Evolutionary conservation across 2,329 filamentous ascomycete species (phyloP).

Genomic region (Cercospora zeina): DNA sequence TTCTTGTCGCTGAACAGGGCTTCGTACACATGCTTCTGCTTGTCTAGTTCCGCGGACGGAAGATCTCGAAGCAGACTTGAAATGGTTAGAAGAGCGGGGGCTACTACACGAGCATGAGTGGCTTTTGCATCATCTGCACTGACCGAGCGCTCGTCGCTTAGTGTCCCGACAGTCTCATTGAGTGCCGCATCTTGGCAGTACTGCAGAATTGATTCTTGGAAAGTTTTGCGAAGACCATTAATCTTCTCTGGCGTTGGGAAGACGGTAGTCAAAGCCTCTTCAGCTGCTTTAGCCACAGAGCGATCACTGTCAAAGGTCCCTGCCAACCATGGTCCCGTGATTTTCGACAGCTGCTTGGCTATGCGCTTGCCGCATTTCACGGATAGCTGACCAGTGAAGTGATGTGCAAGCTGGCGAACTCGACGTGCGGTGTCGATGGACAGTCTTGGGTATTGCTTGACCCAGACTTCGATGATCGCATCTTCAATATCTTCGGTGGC

Average conservation of each 20-base stretch:
- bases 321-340: slow-evolving; percentile 87
- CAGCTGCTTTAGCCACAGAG: slow-evolving; percentile 71
- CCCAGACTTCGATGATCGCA: slow-evolving; percentile 83
- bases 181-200: slow-evolving; percentile 76
- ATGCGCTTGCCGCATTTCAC: slow-evolving; percentile 72
- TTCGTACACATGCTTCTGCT: slow-evolving; percentile 63
- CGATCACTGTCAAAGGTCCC: slow-evolving; percentile 85
- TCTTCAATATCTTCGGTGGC: slow-evolving; percentile 70
- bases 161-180: slow-evolving; percentile 73
- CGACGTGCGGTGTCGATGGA: slow-evolving; percentile 87
- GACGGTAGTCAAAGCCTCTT: slow-evolving; percentile 72
- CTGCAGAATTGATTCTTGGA: slow-evolving; percentile 75
- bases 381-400: slow-evolving; percentile 65
- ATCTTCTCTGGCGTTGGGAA: slow-evolving; percentile 80
- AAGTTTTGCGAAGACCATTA: slow-evolving; percentile 73
- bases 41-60: slow-evolving; percentile 56
- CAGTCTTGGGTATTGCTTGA: slow-evolving; percentile 81
- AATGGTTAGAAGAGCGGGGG: slow-evolving; percentile 58
- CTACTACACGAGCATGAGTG: slow-evolving; percentile 80
- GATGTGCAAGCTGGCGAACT: slow-evolving; percentile 84
- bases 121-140: slow-evolving; percentile 80
- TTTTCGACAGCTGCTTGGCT: slow-evolving; percentile 71
- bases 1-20: slow-evolving; percentile 63
- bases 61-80: slow-evolving; percentile 54
- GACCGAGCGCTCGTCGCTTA: slow-evolving; percentile 86